Percentiles rank a stretch among this genome's conserved stretches.
phyloP scores from a whole-genome alignment of 331 rosid genomes.

The Pyracantha coccinea region DNA sequence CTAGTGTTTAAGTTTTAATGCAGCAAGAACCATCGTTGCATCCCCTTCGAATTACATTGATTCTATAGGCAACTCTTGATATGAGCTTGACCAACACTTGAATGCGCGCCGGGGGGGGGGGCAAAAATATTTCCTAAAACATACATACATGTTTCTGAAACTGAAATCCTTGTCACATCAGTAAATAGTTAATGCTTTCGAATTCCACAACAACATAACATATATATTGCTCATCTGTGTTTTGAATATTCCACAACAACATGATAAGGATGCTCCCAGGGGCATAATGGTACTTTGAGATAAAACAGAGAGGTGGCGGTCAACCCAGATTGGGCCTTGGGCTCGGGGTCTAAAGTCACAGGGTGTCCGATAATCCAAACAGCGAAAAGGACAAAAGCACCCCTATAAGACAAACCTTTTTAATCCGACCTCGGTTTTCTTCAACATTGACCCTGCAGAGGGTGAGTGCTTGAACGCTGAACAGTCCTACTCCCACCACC shows the following conservation, averaged over 20 bases:
- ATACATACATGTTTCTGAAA: not conserved
- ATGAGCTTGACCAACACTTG: no score
- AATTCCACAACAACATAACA: not conserved
- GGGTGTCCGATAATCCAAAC: constrained; percentile 8
- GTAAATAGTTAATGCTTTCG: not conserved
- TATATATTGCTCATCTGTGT: not conserved
- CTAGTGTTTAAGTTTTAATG: no score
- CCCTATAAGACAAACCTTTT: constrained; percentile 24
- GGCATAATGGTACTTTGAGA: not conserved
- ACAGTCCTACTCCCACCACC: not conserved
- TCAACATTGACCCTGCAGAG: constrained; percentile 23
- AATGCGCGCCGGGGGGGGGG: no score
- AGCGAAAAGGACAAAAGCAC: constrained; percentile 27
- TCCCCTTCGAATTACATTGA: no score
- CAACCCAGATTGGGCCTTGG: constrained; percentile 9
- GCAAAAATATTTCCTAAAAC: no score
- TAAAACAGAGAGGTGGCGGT: not conserved
- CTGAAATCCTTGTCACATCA: not conserved
- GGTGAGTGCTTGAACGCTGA: not conserved
- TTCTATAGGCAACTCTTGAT: no score
- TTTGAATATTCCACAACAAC: not conserved
- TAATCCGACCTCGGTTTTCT: constrained; percentile 26
- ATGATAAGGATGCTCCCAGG: not conserved
- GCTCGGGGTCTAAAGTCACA: constrained; percentile 1
- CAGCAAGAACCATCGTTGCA: no score